Evolutionary conservation across 805 yeast genomes (phyloP).

Genomic region (Monosporozyma servazzii): DNA sequence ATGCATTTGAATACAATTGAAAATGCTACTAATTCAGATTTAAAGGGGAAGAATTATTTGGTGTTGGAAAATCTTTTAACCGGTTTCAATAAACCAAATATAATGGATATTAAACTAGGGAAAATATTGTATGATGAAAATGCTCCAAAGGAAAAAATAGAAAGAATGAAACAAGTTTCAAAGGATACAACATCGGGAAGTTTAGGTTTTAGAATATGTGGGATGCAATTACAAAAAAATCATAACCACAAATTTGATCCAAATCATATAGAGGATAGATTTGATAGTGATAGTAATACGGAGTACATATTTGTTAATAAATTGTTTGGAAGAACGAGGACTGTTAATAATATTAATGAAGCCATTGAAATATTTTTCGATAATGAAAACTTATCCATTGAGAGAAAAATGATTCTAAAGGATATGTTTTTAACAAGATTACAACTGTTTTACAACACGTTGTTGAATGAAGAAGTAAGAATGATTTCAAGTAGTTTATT

Average conservation of each 20-base stretch:
- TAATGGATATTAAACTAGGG: slow-evolving; percentile 82
- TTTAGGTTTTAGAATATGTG: slow-evolving; percentile 72
- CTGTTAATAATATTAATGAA: slow-evolving; percentile 32
- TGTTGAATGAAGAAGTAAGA: slow-evolving; percentile 53
- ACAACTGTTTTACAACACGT: slow-evolving; percentile 54
- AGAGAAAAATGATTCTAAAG: slow-evolving; percentile 33
- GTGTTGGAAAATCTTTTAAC: slow-evolving; percentile 64
- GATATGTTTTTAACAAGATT: slow-evolving; percentile 47
- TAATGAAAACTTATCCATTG: slow-evolving; percentile 26
- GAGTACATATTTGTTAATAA: slow-evolving; percentile 52
- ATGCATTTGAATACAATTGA: neutral
- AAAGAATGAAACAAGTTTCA: slow-evolving; percentile 56
- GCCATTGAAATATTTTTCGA: slow-evolving; percentile 43
- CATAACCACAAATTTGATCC: slow-evolving; percentile 13
- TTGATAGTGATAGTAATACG: slow-evolving; percentile 26
- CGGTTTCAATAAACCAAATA: slow-evolving; percentile 56
- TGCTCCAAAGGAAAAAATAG: slow-evolving; percentile 50
- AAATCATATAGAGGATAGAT: slow-evolving; percentile 6
- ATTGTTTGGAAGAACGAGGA: slow-evolving; percentile 57
- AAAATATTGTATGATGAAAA: slow-evolving; percentile 53
- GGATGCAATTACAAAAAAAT: slow-evolving; percentile 53
- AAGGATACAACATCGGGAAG: slow-evolving; percentile 71
- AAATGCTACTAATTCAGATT: neutral
- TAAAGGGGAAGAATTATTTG: slow-evolving; percentile 20
- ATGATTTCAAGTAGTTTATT: slow-evolving; percentile 66